phyloP scores from a whole-genome alignment of 106 monocot genomes.

The Chionographis japonica region DNA sequence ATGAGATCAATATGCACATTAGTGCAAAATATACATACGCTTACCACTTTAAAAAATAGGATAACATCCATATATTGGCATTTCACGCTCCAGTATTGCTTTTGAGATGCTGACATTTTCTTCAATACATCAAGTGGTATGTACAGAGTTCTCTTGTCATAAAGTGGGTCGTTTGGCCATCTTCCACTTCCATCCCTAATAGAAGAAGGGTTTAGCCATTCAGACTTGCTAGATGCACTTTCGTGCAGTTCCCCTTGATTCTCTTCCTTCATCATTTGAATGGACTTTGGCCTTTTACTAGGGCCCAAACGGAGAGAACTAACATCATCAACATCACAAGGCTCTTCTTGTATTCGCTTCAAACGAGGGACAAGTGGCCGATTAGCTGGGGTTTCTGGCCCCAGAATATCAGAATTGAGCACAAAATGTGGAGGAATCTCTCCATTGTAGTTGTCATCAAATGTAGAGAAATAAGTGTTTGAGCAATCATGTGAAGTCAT shows the following conservation, averaged over 20 bases:
- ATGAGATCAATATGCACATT: background rate
- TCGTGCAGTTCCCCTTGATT: slow-evolving; percentile 23
- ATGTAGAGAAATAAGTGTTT: slow-evolving; percentile 2
- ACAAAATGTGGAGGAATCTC: slow-evolving; percentile 9
- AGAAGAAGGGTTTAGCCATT: slow-evolving; percentile 73
- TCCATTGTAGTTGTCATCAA: background rate
- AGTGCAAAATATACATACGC: background rate
- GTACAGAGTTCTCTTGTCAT: slow-evolving; percentile 82
- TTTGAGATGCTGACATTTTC: slow-evolving; percentile 92
- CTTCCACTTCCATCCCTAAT: slow-evolving; percentile 79
- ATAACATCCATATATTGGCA: slow-evolving; percentile 86
- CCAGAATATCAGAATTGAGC: slow-evolving; percentile 13
- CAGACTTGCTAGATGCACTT: slow-evolving; percentile 58
- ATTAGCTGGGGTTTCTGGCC: slow-evolving; percentile 58
- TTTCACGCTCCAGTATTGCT: slow-evolving; percentile 94
- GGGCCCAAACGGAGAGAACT: slow-evolving; percentile 20
- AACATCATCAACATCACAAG: slow-evolving; percentile 7
- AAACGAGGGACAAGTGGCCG: slow-evolving; percentile 49
- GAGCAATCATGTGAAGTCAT: background rate
- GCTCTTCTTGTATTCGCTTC: slow-evolving; percentile 69
- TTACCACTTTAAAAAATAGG: slow-evolving; percentile 98
- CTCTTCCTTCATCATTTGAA: slow-evolving; percentile 15
- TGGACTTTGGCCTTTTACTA: slow-evolving; percentile 51
- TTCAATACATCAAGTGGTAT: slow-evolving; percentile 72
- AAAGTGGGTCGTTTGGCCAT: slow-evolving; percentile 59